Evolutionary conservation across 148 eudicot genomes (phyloP).

Genomic region (Fagopyrum homotropicum): DNA sequence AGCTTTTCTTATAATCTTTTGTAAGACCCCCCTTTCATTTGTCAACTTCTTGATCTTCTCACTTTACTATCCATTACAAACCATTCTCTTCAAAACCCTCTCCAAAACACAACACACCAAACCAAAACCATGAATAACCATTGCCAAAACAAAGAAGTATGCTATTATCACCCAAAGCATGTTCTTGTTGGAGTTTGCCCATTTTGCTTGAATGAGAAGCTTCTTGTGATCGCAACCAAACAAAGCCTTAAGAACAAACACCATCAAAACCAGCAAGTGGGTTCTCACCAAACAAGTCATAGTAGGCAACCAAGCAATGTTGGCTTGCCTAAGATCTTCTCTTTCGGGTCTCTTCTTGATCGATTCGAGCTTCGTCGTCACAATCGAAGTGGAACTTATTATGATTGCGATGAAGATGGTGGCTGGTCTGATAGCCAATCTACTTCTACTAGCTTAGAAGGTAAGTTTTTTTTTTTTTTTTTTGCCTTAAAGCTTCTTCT

Average conservation of each 20-base stretch:
- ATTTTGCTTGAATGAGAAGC: conserved; percentile 4
- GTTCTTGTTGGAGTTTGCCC: conserved; percentile 5
- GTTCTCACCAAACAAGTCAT: not conserved
- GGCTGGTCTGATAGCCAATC: conserved; percentile 1
- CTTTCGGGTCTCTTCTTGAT: conserved; percentile 8
- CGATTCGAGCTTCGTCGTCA: not conserved
- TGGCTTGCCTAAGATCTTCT: conserved; percentile 9
- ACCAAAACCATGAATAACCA: conserved; percentile 2
- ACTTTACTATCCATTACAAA: not conserved
- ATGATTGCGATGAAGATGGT: conserved; percentile 1
- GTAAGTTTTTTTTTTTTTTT: not conserved
- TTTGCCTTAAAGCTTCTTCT: not conserved
- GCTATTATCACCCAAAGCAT: conserved; percentile 6
- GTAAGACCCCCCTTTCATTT: not conserved
- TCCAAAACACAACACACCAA: not conserved
- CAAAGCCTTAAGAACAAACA: not conserved
- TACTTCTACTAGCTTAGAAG: conserved; percentile 13
- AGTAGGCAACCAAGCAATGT: not conserved
- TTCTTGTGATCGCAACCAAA: not conserved
- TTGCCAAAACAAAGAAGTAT: not conserved
- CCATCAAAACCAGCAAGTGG: not conserved
- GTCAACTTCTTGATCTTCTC: conserved; percentile 3
- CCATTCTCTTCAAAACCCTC: not conserved
- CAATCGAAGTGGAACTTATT: not conserved
- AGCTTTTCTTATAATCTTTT: not conserved